Evolutionary conservation across 73 alveolate species (phyloP), one percentile per base, ranked within the genome.

Genomic region (Paramecium tetraurelia): DNA sequence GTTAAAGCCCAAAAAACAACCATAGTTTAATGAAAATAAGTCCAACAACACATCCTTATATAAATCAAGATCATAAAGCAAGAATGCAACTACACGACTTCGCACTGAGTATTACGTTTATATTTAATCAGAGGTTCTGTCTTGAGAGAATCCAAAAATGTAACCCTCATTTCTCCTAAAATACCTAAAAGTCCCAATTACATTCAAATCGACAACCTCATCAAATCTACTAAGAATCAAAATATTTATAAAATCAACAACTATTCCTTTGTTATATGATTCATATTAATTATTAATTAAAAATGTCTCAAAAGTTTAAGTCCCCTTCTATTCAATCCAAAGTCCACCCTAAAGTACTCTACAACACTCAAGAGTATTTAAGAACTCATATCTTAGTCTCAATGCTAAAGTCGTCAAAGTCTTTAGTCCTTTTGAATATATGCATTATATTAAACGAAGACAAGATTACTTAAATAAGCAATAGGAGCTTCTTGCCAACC

Each of bases 101-200:
- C 58, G 87, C 20, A 75, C 87, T 38, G 87, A 75, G 87, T 75
- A 75, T 75, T 22, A 75, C 10, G 38, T 75, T 38, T 75, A 75
- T 41, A 12, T 68, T 75, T 18, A 75, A 38, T 35, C 29, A 75
- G 87, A 75, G 87, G 87, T 38, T 75, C 87, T 22, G 63, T 75
- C 18, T 38, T 75, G 59, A 29, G 24, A 21, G 87, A 75, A 41
- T 38, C 69, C 18, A 75, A 75, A 35, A 75, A 38, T 35, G 46
- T 41, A 4, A 33, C 38, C 33, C 18, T 36, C 9, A 75, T 75
- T 3, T 75, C 59, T 0, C 59, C 58, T 4, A 41, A 75, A 75
- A 10, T 75, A 16, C 63, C 68, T 14, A 75, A 75, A 18, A 38
- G 87, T 18, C 40, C 84, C n/a, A 29, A 35, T 12, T 75, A 75